Conservation (phyloP, 495 filamentous ascomycete genomes). For the Penicillium daleae region DNA sequence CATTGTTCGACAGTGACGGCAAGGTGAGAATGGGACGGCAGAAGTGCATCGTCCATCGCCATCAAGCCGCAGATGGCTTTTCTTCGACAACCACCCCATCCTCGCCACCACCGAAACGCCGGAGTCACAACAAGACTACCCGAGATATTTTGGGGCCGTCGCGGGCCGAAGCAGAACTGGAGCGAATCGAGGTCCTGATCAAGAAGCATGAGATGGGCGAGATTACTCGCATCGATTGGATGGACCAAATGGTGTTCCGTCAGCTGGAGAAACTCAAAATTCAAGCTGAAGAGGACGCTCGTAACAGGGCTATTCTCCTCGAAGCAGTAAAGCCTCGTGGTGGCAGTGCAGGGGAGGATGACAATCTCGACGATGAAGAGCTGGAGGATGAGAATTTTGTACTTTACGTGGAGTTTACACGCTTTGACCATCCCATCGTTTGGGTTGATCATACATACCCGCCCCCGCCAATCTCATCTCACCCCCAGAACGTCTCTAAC, state of each 20-base stretch:
- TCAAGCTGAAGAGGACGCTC: constrained; percentile 53
- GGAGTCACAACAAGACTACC: constrained; percentile 46
- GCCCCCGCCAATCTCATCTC: constrained; percentile 75
- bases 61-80: constrained; percentile 84
- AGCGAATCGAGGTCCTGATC: constrained; percentile 81
- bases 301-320: constrained; percentile 39
- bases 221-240: constrained; percentile 88
- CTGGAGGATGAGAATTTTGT: constrained; percentile 63
- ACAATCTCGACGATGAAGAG: constrained; percentile 45
- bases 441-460: constrained; percentile 94
- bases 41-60: constrained; percentile 83
- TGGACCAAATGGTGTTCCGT: constrained; percentile 91
- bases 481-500: constrained; percentile 62
- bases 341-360: constrained; percentile 26
- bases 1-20: constrained; percentile 88
- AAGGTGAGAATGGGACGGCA: constrained; percentile 89
- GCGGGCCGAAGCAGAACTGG: constrained; percentile 71
- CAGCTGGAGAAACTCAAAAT: constrained; percentile 76
- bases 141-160: constrained; percentile 48
- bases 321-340: constrained; percentile 34
- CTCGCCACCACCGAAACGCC: constrained; percentile 50
- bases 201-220: constrained; percentile 99
- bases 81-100: constrained; percentile 80
- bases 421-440: constrained; percentile 94
- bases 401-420: constrained; percentile 87